A percentile compares a stretch with the other conserved stretches of the same genome.
These are phyloP conservation scores for Penicillium diatomitis DNA, from an alignment of 495 filamentous ascomycete species.

Conservation along the genomic window DNA sequence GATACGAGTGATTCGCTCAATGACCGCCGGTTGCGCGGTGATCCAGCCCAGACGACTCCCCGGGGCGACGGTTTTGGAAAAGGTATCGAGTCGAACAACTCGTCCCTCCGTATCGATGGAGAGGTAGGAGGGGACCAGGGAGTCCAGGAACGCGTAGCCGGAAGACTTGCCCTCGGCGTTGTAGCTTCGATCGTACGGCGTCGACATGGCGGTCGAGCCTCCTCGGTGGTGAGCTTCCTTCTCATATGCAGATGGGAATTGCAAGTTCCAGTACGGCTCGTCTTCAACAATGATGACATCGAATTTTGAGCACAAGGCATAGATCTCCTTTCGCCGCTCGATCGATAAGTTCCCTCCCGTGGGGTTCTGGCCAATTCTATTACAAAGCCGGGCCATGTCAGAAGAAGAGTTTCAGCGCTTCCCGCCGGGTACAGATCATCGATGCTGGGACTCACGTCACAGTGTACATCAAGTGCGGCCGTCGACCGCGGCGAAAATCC, in stretches of 20 bases:
- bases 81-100: constrained; percentile 75
- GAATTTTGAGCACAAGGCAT: constrained; percentile 69
- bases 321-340: constrained; percentile 65
- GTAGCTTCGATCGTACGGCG: constrained; percentile 28
- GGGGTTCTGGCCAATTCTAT: constrained; percentile 83
- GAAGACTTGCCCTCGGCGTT: constrained; percentile 47
- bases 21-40: constrained; percentile 66
- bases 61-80: constrained; percentile 74
- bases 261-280: constrained; percentile 94
- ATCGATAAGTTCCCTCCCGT: constrained; percentile 66
- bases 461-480: constrained; percentile 83
- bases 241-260: constrained; percentile 60
- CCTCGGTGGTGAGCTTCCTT: constrained; percentile 28
- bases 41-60: constrained; percentile 72
- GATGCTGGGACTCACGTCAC: constrained; percentile 56
- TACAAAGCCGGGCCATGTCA: not conserved
- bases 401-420: too few species aligned
- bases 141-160: constrained; percentile 72
- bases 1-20: constrained; percentile 64
- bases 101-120: constrained; percentile 77
- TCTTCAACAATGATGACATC: constrained; percentile 93
- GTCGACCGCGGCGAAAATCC: constrained; percentile 61
- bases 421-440: too few species aligned
- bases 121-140: constrained; percentile 68
- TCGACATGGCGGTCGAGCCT: not conserved